Evolutionary conservation across 495 filamentous ascomycete species (phyloP), one percentile per base, ranked within the genome.

Genomic region (Neurospora tetraspora): DNA sequence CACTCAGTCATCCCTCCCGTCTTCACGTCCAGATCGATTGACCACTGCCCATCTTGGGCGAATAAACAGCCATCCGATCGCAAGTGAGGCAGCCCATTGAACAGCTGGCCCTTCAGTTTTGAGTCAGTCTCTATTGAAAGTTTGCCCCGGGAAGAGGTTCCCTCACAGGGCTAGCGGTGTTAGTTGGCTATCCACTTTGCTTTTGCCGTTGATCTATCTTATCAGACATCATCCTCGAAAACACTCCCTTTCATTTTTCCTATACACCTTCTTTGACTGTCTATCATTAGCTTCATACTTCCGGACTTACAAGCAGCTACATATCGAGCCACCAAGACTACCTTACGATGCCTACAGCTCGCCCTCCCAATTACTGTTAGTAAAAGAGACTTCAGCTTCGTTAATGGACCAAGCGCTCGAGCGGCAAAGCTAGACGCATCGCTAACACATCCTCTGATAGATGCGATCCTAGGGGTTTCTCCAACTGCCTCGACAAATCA

Each of bases 401-500:
- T 23, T 5, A 5, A 4, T 11, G 39, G 11, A 5, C 43, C 12
- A 34, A 43, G 39, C 16, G 36, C 72, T 72, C 69, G 36, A 10
- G 12, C 31, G 76, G 77, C 80, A 70, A 79, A 45, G 9, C 1
- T 0, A 53, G 45, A 23, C n/a, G 0, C n/a, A 45, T 65, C 74
- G 74, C 73, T 37, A 39, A 36, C 10, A 74, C 47, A n/a, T 69
- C 11, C 23, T 36, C 38, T 59, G 69, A 81, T 75, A 91, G 90
- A 92, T 80, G 82, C 84, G 34, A 88, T 91, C 75, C 89, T 99
- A 40, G 92, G 91, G 68, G 78, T 99, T 72, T 81, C 90, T 65
- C 85, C 90, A 27, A 90, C 86, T 74, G 94, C 96, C 39, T 90
- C 88, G 8, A 88, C 90, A 72, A 89, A 91, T 78, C 92, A 99